Conservation (phyloP, 768 basidiomycete species). For the Suillus alpinus region DNA sequence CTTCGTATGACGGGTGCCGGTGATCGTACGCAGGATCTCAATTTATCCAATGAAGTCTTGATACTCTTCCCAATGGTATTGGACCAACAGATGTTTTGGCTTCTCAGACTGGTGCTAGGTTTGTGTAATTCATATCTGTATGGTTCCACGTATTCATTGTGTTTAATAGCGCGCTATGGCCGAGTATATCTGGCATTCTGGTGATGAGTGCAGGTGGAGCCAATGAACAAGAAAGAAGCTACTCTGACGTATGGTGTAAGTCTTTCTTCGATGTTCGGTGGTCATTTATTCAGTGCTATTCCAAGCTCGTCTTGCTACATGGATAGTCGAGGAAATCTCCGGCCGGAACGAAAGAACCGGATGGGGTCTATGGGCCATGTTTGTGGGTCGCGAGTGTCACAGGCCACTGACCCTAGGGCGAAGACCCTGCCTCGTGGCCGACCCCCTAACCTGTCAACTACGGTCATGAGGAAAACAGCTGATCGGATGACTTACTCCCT, state of each 20-base stretch:
- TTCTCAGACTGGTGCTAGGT: conserved; percentile 77
- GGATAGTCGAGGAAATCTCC: neutral
- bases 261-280: neutral
- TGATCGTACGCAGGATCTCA: conserved; percentile 48
- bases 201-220: conserved; percentile 54
- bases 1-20: conserved; percentile 22
- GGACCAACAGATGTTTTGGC: conserved; percentile 68
- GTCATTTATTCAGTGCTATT: neutral
- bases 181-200: conserved; percentile 65
- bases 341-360: neutral
- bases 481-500: neutral
- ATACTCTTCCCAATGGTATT: conserved; percentile 59
- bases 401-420: neutral
- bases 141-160: neutral
- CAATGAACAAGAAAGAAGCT: conserved; percentile 49
- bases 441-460: neutral
- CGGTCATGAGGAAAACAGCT: neutral
- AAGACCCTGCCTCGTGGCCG: neutral
- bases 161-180: conserved; percentile 55
- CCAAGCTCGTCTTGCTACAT: too few species aligned
- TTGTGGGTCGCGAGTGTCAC: neutral
- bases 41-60: conserved; percentile 44
- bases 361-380: neutral
- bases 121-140: conserved; percentile 7
- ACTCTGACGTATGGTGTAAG: conserved; percentile 53